Base-by-base conservation (phyloP, 2,329 filamentous ascomycete genomes). In the Madurella fahalii region DNA sequence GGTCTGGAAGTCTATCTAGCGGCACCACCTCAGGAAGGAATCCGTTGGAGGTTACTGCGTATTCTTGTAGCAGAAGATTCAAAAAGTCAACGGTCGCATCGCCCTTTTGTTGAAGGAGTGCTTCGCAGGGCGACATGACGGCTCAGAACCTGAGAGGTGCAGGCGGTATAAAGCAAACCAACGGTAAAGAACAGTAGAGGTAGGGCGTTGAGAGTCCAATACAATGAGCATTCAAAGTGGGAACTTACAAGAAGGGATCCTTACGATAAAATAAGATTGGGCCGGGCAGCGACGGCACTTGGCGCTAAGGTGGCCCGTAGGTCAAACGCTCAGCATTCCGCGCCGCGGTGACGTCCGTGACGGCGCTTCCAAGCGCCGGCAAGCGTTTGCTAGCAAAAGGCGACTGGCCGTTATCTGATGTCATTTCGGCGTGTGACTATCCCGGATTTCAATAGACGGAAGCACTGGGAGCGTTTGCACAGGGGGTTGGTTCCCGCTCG, bases 21-120 rank as follows among this genome's bases (percentile, higher is more conserved):
- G 90, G 91, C n/a, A 79, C 73, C 17, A 86, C 72, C 16, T 84
- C 74, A 0, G 91, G 89, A 5, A 96, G 80, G 68, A 96, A 96
- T 39, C 90, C 91, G 69, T 89, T 82, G 18, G 40, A 37, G 13
- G 61, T 59, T 4, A 65, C 40, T 16, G 34, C 53, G 40, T 58
- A 63, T n/a, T 63, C 50, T 12, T 52, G 32, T 3, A 59, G 40
- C 2, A 57, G 43, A 2, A 50, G 1, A 5, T 44, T 44, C 7
- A 18, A n/a, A 2, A 47, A 9, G 5, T 31, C 42, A 9, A 13
- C 16, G n/a, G 18, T 25, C 5, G 34, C 32, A 7, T 41, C 42
- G 20, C 49, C 31, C 39, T 40, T 47, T 31, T 37, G 5, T 15
- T 47, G 42, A 25, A 37, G 44, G n/a, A 44, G 18, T 8, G 39